Evolutionary conservation across 805 yeast genomes (phyloP).

Genomic region (Kluyveromyces lactis): DNA sequence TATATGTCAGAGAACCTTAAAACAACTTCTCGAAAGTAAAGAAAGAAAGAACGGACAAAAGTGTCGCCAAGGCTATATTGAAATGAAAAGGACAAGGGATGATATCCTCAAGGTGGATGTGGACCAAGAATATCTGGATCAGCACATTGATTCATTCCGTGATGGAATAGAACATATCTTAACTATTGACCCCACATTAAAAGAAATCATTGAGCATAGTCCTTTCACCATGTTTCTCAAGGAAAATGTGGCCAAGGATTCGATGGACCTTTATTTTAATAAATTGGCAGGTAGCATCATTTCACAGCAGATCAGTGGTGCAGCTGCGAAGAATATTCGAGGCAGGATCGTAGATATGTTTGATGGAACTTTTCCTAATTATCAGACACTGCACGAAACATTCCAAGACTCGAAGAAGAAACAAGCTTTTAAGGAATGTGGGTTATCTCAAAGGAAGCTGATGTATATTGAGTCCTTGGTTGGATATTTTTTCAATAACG

Average conservation of each 20-base stretch:
- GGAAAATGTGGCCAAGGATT: constrained; percentile 7
- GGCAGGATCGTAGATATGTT: constrained; percentile 35
- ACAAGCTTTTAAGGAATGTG: constrained; percentile 51
- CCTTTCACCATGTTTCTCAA: constrained; percentile 26
- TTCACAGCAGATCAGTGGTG: constrained; percentile 71
- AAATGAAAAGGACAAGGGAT: constrained; percentile 7
- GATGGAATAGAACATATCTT: constrained; percentile 30
- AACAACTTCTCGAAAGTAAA: no score
- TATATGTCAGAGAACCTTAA: no score
- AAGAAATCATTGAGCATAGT: constrained; percentile 16
- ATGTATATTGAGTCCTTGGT: constrained; percentile 53
- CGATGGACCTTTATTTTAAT: constrained; percentile 31
- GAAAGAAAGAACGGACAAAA: no score
- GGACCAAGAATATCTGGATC: constrained; percentile 18
- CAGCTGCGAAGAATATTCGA: constrained; percentile 66
- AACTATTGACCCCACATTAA: constrained; percentile 31
- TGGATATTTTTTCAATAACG: constrained; percentile 37
- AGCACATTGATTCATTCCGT: constrained; percentile 29
- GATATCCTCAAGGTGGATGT: constrained; percentile 13
- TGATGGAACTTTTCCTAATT: constrained; percentile 41
- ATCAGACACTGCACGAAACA: constrained; percentile 36
- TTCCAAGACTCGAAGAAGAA: constrained; percentile 18
- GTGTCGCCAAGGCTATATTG: no score
- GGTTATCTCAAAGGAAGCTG: constrained; percentile 61
- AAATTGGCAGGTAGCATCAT: constrained; percentile 43